Base-by-base conservation (phyloP, 805 yeast species). In the Hanseniaspora lachancei region DNA sequence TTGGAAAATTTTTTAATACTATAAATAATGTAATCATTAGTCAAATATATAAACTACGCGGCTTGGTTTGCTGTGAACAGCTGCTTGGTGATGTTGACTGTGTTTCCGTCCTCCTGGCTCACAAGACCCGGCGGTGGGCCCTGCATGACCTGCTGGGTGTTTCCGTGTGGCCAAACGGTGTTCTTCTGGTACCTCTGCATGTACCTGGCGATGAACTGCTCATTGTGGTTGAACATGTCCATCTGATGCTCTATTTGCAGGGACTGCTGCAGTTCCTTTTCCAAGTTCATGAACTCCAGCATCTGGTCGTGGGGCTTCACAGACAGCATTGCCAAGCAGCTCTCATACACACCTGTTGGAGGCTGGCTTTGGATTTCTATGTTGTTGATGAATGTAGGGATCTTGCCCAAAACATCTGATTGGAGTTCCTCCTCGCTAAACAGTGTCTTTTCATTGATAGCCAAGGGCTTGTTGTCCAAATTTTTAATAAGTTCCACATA, bases 61-160 rank as follows among this genome's bases (percentile, higher is more conserved):
- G 69, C 63, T 47, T 70, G 66, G 62, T 72, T 78, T 65, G 84
- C 86, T 32, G 95, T 82, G 81, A 89, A 82, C 65, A 89, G 73
- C 68, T 88, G 96, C 57, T 81, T 86, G 62, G 89, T 75, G 63
- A 89, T 75, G 65, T 88, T 95, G 42, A 88, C 81, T 58, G 89
- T 83, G 49, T 85, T 61, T 57, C 47, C 58, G 58, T 36, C 46
- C 20, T 55, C 57, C 16, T 59, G 61, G 12, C 47, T 50, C 18
- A 55, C 54, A 36, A 59, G 58, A 18, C 58, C 60, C 46, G 61
- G 60, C 50, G 61, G 60, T 39, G 65, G 62, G 16, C 65, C 65
- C 32, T 58, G 59, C 36, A 57, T 61, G 41, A 42, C 63, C 46
- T 40, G 62, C 53, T 27, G 43, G 58, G 46, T 57, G 58, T 50